These are phyloP conservation scores for Prunus armeniaca DNA, from an alignment of 306 rosid genomes.

Conservation along the genomic window DNA sequence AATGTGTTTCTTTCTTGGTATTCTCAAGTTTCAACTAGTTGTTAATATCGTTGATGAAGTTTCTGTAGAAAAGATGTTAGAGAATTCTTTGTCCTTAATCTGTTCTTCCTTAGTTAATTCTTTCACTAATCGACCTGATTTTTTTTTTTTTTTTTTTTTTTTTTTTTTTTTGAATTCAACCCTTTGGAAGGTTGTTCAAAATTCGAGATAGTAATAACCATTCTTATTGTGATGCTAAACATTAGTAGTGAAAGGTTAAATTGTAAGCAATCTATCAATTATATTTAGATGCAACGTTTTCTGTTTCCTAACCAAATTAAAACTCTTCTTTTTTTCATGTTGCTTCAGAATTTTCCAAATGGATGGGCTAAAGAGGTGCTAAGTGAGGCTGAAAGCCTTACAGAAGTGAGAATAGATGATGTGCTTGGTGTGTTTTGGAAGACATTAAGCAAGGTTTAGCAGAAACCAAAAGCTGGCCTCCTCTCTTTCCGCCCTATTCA, in stretches of 20 bases:
- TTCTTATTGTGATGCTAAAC: background rate
- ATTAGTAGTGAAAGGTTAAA: background rate
- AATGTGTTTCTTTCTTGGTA: background rate
- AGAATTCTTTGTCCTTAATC: no score
- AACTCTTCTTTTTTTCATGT: background rate
- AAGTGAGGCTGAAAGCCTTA: constrained; percentile 37
- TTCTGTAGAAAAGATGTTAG: no score
- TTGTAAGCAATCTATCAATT: background rate
- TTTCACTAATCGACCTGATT: no score
- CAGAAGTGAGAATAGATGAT: constrained; percentile 37
- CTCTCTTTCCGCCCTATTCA: constrained; percentile 8
- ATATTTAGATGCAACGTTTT: background rate
- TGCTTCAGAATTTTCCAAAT: constrained; percentile 18
- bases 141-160: rapidly evolving
- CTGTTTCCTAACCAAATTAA: background rate
- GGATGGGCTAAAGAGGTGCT: constrained; percentile 31
- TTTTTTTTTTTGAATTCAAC: no score
- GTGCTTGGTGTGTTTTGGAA: constrained; percentile 23
- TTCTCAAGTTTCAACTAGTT: background rate
- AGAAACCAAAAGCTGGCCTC: constrained; percentile 45
- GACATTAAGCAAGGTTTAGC: constrained; percentile 37
- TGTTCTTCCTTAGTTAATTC: no score
- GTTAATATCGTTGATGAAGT: background rate
- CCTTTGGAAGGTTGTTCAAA: no score
- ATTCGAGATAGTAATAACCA: no score